Base-by-base conservation (phyloP, 192 early-diverging fungal species). In the Coemansia guatemalensis region DNA sequence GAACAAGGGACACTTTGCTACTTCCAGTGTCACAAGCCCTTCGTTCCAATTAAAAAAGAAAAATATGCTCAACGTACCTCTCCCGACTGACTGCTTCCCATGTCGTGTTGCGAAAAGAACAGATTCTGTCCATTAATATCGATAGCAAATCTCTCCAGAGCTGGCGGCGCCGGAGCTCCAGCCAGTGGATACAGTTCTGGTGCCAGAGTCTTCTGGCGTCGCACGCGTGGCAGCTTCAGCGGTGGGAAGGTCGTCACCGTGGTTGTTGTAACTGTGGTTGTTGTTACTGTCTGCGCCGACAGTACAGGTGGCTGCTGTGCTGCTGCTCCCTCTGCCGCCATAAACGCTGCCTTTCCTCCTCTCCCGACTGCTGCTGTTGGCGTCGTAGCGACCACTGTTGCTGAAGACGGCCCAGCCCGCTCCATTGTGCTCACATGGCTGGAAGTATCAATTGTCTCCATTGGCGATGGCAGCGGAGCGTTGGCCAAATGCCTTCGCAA, bases 231-330 rank as follows among this genome's bases (percentile, higher is more conserved):
- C 48, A 94, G 73, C 47, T 82, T 62, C 8, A 93, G 68, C 12
- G 91, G 89, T 5, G 91, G 91, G 68, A 86, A 94, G 6, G 88
- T 90, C 0, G 91, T 94, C 4, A 90, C 91, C 2, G 90, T 92
- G 0, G 90, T 93, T 3, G 90, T 91, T 1, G 90, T 90, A 23
- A 91, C 89, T 0, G 90, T 89, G 2, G 87, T 88, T 18, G 87
- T 88, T 1, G 85, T 86, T 4, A 85, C 86, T 30, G 84, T 88
- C 48, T 83, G 86, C 14, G 84, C 82, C 2, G 77, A 86, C 52
- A 60, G 85, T 81, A 67, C 81, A 48, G 60, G 82, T 74, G 9
- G 82, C 70, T 32, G 68, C 64, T 47, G 60, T 64, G 20, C 74
- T 5, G 53, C 22, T n/a, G 26, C 2, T 32, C 50, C 56, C 7